These are phyloP conservation scores for Thecaphora thlaspeos DNA, from an alignment of 1,284 basidiomycete species.

Conservation along the genomic window DNA sequence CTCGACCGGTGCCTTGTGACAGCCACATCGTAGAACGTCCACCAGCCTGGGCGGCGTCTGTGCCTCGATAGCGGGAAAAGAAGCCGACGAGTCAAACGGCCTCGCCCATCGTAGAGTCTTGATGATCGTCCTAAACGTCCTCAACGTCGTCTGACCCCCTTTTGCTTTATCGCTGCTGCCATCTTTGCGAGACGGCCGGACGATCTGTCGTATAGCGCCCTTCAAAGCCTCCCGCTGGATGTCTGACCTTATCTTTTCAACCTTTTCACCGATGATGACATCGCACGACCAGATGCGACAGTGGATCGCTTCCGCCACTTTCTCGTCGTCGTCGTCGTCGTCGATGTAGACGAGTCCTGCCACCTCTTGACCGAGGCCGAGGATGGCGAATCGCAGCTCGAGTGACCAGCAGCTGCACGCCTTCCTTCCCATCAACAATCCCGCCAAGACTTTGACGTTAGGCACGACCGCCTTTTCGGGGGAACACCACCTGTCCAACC, in stretches of 20 bases:
- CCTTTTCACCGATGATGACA: neutral
- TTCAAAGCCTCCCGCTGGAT: neutral
- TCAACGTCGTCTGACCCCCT: too few relatives aligned
- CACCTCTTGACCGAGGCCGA: too few relatives aligned
- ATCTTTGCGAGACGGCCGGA: too few relatives aligned
- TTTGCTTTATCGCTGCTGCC: too few relatives aligned
- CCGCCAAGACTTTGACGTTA: constrained; percentile 5
- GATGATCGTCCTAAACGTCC: neutral
- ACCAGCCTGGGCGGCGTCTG: neutral
- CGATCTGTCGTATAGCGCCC: too few relatives aligned
- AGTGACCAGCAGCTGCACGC: neutral
- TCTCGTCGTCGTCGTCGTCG: neutral
- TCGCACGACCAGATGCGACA: neutral
- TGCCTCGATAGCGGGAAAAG: neutral
- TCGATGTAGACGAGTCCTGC: neutral
- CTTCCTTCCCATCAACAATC: neutral
- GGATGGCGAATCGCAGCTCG: neutral
- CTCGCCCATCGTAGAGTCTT: neutral
- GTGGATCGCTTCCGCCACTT: neutral
- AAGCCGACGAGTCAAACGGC: neutral
- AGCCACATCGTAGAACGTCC: neutral
- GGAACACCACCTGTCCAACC: constrained; percentile 13
- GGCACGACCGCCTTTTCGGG: constrained; percentile 8
- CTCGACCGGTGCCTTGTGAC: neutral
- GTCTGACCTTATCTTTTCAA: neutral